Evolutionary conservation across 192 early-diverging fungal species (phyloP).

Genomic region (Polychytrium aggregatum): DNA sequence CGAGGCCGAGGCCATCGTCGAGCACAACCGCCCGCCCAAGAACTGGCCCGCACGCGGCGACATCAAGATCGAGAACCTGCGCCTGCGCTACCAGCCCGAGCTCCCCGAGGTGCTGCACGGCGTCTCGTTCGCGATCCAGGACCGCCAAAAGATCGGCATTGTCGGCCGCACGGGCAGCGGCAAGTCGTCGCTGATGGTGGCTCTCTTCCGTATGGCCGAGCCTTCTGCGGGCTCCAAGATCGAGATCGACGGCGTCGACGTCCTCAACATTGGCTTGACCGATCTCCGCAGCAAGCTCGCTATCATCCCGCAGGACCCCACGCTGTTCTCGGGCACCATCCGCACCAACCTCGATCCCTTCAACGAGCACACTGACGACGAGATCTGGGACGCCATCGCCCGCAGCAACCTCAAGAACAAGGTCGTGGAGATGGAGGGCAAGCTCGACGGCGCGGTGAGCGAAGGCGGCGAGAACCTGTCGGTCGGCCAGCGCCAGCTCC

Average conservation of each 20-base stretch:
- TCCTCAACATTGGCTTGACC: constrained; percentile 22
- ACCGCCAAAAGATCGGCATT: constrained; percentile 37
- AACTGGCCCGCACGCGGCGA: constrained; percentile 35
- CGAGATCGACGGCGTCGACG: constrained; percentile 58
- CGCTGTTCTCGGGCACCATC: too few species aligned
- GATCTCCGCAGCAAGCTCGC: constrained; percentile 18
- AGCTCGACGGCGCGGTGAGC: constrained; percentile 54
- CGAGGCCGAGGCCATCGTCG: constrained; percentile 24
- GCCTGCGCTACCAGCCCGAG: constrained; percentile 31
- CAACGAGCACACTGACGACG: constrained; percentile 21
- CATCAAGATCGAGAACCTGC: constrained; percentile 30
- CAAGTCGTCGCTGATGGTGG: constrained; percentile 26
- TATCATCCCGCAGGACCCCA: constrained; percentile 49
- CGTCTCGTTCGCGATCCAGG: constrained; percentile 21
- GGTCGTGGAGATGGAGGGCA: constrained; percentile 30
- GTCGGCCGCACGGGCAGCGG: constrained; percentile 41
- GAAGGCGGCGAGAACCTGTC: constrained; percentile 80
- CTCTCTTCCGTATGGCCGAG: constrained; percentile 34
- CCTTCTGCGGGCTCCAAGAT: constrained; percentile 40
- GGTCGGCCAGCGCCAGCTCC: constrained; percentile 58
- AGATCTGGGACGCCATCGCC: constrained; percentile 34
- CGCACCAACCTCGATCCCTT: too few species aligned
- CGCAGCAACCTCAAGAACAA: constrained; percentile 20
- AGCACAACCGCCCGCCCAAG: constrained; percentile 15
- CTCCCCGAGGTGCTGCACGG: constrained; percentile 35